These are phyloP conservation scores for Fusarium abutilonis DNA, from an alignment of 2,329 filamentous ascomycete genomes.

Conservation along the genomic window DNA sequence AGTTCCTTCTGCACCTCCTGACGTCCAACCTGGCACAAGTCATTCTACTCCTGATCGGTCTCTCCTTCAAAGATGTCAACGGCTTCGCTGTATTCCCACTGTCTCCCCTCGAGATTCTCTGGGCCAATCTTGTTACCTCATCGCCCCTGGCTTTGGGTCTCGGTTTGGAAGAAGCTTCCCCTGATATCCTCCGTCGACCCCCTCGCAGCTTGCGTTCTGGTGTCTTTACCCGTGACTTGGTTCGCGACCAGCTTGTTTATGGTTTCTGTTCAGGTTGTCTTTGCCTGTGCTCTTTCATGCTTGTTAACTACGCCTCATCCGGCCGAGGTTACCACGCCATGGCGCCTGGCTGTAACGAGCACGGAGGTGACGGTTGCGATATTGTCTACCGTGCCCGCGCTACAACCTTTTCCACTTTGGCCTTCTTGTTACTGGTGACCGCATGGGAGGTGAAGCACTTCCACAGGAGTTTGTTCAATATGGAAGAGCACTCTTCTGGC, in stretches of 20 bases:
- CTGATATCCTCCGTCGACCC: conserved; percentile 73
- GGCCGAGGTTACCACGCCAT: conserved; percentile 60
- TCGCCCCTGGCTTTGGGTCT: conserved; percentile 77
- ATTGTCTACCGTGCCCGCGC: conserved; percentile 71
- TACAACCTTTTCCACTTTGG: conserved; percentile 74
- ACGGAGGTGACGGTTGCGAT: conserved; percentile 60
- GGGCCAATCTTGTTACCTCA: conserved; percentile 80
- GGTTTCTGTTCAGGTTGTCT: conserved; percentile 71
- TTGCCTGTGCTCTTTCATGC: conserved; percentile 68
- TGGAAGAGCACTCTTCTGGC: conserved; percentile 64
- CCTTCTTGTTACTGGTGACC: conserved; percentile 73
- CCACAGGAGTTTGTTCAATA: conserved; percentile 73
- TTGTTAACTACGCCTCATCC: conserved; percentile 63
- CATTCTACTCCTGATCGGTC: conserved; percentile 72
- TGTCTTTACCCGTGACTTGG: conserved; percentile 71
- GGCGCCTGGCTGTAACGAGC: conserved; percentile 67
- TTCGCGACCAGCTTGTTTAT: conserved; percentile 73
- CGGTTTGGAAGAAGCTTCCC: conserved; percentile 74
- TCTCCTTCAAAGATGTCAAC: conserved; percentile 71
- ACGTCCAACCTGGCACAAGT: conserved; percentile 78
- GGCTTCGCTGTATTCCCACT: conserved; percentile 74
- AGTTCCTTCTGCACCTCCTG: conserved; percentile 72
- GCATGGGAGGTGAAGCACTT: conserved; percentile 81
- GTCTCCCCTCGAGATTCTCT: conserved; percentile 77
- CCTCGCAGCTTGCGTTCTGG: conserved; percentile 69